Evolutionary conservation across 1,284 basidiomycete genomes (phyloP).

Genomic region (Microbotryum saponariae): DNA sequence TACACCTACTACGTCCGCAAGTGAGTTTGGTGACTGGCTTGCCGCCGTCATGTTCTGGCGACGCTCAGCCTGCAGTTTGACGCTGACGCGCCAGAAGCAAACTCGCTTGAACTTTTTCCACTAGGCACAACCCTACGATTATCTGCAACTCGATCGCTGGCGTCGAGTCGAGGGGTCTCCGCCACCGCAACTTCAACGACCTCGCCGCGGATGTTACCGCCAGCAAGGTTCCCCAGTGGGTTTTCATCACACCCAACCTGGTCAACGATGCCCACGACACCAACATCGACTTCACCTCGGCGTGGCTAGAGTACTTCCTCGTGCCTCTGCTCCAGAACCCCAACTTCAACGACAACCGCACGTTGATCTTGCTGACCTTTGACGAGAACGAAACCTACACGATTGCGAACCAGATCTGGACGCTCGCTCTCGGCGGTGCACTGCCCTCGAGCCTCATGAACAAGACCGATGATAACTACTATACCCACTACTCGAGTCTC

Average conservation of each 20-base stretch:
- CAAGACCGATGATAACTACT: slow-evolving; percentile 52
- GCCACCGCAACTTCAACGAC: slow-evolving; percentile 60
- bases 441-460: slow-evolving; percentile 46
- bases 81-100: too few relatives aligned
- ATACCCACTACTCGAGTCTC: slow-evolving; percentile 59
- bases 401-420: slow-evolving; percentile 46
- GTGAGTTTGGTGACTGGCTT: not conserved
- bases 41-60: not conserved
- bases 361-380: slow-evolving; percentile 54
- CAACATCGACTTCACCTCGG: slow-evolving; percentile 46
- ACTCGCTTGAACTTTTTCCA: slow-evolving; percentile 45
- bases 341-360: slow-evolving; percentile 50
- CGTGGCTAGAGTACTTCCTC: slow-evolving; percentile 54
- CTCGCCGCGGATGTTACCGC: slow-evolving; percentile 52
- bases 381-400: slow-evolving; percentile 49
- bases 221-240: slow-evolving; percentile 53
- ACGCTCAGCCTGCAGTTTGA: too few relatives aligned
- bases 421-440: slow-evolving; percentile 52
- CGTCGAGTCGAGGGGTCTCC: slow-evolving; percentile 45
- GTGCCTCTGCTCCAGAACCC: slow-evolving; percentile 48
- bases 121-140: slow-evolving; percentile 55
- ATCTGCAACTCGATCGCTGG: slow-evolving; percentile 40
- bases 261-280: slow-evolving; percentile 51
- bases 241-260: slow-evolving; percentile 60
- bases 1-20: slow-evolving; percentile 42